Base-by-base conservation (phyloP, 1,284 basidiomycete genomes). In the Cerioporus squamosus region DNA sequence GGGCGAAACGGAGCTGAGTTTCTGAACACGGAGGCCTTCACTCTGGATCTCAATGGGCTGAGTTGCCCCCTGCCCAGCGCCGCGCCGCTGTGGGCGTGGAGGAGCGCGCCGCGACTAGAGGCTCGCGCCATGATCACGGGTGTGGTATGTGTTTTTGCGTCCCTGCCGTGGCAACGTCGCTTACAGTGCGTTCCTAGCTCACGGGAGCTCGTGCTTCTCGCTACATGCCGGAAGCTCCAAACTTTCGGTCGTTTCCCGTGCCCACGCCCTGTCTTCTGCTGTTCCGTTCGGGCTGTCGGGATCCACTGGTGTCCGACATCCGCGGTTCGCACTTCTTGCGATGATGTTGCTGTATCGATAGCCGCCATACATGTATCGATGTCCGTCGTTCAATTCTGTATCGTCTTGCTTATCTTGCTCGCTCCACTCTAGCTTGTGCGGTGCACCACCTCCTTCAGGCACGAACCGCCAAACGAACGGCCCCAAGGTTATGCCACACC, bases 1-100 rank as follows among this genome's bases (percentile, higher is more conserved):
- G 54, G 61, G 44, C 15, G 44, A 45, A 18, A 53, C 57, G 57
- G 62, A 61, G 57, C 52, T 64, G 36, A 61, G 51, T 55, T 61
- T 64, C 44, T 64, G 54, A 63, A 31, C 33, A 31, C 5, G 44
- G 45, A 36, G 53, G 36, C 36, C 51, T 24, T 22, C 9, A 39
- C 10, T 22, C 15, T 26, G 8, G 29, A 51, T 36, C 44, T 51
- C 44, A 12, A 29, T 26, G 33, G 47, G 46, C 45, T 50, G 46
- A 46, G 36, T 36, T 50, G 45, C 42, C 44, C 48, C 18, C 20
- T 15, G 29, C 44, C 54, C 36, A 40, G 51, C 50, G 54, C 47
- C 53, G 53, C 50, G 53, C 57, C 23, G 47, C 40, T 45, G 49
- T 46, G 31, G 22, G 33, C 26, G 26, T 31, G 23, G 22, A 26